phyloP scores from a whole-genome alignment of 495 filamentous ascomycete species.

The Aspergillus heteromorphus region DNA sequence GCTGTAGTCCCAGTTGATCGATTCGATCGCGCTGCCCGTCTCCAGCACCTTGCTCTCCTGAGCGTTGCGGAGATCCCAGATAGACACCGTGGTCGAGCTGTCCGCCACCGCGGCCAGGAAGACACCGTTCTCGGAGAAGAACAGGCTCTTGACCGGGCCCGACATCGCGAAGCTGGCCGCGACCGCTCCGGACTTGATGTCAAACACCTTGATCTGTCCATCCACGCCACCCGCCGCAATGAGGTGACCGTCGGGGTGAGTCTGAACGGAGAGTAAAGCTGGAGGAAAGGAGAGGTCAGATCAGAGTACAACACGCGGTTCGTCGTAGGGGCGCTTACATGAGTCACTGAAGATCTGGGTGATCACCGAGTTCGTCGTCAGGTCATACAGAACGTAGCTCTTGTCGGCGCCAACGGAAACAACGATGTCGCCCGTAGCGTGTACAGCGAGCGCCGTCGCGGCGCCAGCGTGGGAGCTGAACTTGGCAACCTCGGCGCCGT shows the following conservation, averaged over 20 bases:
- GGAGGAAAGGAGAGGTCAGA: constrained; percentile 9
- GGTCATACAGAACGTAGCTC: constrained; percentile 87
- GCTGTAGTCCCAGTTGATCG: constrained; percentile 85
- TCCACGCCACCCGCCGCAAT: constrained; percentile 72
- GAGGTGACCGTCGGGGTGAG: constrained; percentile 96
- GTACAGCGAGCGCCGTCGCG: constrained; percentile 69
- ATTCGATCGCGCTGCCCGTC: constrained; percentile 66
- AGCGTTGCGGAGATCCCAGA: constrained; percentile 88
- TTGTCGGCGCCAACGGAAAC: constrained; percentile 89
- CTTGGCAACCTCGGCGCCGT: constrained; percentile 55
- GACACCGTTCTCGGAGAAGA: constrained; percentile 96
- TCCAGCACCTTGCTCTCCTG: constrained; percentile 74
- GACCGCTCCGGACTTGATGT: constrained; percentile 65
- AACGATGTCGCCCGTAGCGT: constrained; percentile 78
- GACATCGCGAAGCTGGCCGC: constrained; percentile 66
- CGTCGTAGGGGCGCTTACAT: constrained; percentile 51
- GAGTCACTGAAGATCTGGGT: constrained; percentile 76
- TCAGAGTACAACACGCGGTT: background rate
- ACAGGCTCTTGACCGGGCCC: constrained; percentile 62
- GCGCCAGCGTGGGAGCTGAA: constrained; percentile 77
- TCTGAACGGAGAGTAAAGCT: constrained; percentile 75
- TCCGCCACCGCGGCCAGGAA: constrained; percentile 79
- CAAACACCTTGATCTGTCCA: constrained; percentile 79
- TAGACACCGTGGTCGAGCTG: constrained; percentile 66
- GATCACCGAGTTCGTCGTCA: constrained; percentile 57